phyloP scores from a whole-genome alignment of 1,139 yeast species.

The Candida tropicalis region DNA sequence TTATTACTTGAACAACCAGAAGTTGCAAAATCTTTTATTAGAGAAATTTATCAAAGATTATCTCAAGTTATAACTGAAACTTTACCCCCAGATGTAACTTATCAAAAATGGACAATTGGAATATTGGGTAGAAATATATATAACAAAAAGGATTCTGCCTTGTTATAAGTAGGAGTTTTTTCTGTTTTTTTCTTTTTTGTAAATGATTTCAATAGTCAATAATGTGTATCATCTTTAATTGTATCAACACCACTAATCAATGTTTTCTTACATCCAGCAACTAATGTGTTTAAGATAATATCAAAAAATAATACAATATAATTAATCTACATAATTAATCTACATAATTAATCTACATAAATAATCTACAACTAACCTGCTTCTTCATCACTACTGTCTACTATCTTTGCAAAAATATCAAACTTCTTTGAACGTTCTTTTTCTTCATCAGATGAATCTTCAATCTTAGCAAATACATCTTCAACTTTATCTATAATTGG shows the following conservation, averaged over 20 bases:
- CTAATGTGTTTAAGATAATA: no score
- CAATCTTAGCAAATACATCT: neutral
- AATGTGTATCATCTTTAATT: slow-evolving; percentile 3
- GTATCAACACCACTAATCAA: slow-evolving; percentile 17
- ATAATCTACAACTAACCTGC: no score
- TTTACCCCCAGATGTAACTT: slow-evolving; percentile 20
- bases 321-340: neutral
- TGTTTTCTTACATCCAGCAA: no score
- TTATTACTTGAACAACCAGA: slow-evolving; percentile 42
- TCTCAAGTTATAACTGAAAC: slow-evolving; percentile 23
- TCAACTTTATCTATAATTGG: neutral
- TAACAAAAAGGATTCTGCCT: slow-evolving; percentile 10
- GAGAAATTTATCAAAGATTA: slow-evolving; percentile 34
- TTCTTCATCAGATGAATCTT: neutral
- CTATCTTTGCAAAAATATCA: neutral
- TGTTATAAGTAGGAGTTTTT: neutral
- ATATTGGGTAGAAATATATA: slow-evolving; percentile 20
- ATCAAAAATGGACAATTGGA: slow-evolving; percentile 19
- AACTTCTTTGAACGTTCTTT: neutral
- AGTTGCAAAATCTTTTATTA: slow-evolving; percentile 38
- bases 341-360: neutral
- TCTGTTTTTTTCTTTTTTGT: neutral
- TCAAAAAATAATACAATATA: neutral
- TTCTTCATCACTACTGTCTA: slow-evolving; percentile 3
- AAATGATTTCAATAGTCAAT: no score